phyloP scores from a whole-genome alignment of 2,329 filamentous ascomycete genomes.

The Didymella pomorum region DNA sequence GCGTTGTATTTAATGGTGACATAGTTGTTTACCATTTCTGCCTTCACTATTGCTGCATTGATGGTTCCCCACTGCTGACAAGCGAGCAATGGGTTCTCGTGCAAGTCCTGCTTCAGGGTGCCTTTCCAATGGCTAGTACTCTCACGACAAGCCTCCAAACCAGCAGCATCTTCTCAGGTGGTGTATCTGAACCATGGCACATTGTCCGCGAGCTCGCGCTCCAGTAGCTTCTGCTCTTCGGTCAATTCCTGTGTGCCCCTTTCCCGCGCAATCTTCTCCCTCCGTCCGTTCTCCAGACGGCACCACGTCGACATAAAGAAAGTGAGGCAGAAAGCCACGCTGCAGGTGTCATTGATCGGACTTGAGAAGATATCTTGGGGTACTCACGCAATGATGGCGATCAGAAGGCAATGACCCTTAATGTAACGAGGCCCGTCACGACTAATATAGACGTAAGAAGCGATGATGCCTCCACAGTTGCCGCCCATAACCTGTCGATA shows the following conservation, averaged over 20 bases:
- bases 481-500: conserved; percentile 55
- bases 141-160: not conserved
- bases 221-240: conserved; percentile 60
- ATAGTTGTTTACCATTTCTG: not conserved
- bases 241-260: conserved; percentile 58
- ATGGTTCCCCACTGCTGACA: not conserved
- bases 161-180: conserved; percentile 13
- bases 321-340: conserved; percentile 61
- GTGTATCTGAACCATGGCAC: conserved; percentile 57
- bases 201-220: conserved; percentile 65
- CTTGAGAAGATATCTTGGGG: not conserved
- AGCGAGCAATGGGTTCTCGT: not conserved
- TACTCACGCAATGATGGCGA: conserved; percentile 53
- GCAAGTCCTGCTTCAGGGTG: not conserved
- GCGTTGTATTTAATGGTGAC: not conserved
- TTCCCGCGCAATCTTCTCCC: conserved; percentile 59
- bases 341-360: conserved; percentile 23
- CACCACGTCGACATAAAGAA: conserved; percentile 66
- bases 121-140: not conserved
- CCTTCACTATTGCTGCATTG: not conserved
- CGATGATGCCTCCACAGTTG: conserved; percentile 77
- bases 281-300: conserved; percentile 63
- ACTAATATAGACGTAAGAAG: conserved; percentile 59
- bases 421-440: conserved; percentile 56
- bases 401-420: conserved; percentile 57